These are phyloP conservation scores for Candida nanaspora DNA, from an alignment of 805 yeast species.

Conservation along the genomic window DNA sequence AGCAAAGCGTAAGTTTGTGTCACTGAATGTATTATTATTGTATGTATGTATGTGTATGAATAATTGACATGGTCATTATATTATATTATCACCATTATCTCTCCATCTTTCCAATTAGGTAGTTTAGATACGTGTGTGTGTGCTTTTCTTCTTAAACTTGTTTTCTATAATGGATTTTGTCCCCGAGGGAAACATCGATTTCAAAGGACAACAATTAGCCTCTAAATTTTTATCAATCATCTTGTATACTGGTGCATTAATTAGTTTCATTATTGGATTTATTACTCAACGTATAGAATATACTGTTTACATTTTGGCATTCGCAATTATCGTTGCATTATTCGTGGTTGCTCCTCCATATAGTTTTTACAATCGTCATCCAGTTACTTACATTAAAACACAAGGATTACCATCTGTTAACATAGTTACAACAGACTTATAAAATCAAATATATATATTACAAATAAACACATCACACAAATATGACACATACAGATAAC, in stretches of 20 bases:
- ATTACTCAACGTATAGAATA: constrained; percentile 34
- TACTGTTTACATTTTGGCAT: constrained; percentile 32
- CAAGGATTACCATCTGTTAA: constrained; percentile 6
- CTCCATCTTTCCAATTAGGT: not conserved
- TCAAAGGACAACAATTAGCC: constrained; percentile 43
- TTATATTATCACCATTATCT: no score
- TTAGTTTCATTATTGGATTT: constrained; percentile 43
- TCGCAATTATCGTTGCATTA: constrained; percentile 25
- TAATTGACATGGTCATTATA: no score
- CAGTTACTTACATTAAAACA: constrained; percentile 45
- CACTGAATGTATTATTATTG: no score
- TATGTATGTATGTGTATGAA: no score
- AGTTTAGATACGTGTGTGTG: not conserved
- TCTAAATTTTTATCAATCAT: constrained; percentile 21
- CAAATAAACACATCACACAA: not conserved
- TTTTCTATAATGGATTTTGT: constrained; percentile 1
- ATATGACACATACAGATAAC: constrained; percentile 11
- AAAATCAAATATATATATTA: not conserved
- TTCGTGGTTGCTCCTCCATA: constrained; percentile 50
- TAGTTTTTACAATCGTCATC: constrained; percentile 44
- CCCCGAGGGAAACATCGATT: constrained; percentile 35
- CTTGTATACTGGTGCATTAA: constrained; percentile 25
- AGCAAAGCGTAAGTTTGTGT: no score
- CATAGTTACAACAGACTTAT: not conserved
- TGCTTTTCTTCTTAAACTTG: no score